Evolutionary conservation across 768 basidiomycete genomes (phyloP), one percentile per base, ranked within the genome.

Genomic region (Pleurotus platypus): DNA sequence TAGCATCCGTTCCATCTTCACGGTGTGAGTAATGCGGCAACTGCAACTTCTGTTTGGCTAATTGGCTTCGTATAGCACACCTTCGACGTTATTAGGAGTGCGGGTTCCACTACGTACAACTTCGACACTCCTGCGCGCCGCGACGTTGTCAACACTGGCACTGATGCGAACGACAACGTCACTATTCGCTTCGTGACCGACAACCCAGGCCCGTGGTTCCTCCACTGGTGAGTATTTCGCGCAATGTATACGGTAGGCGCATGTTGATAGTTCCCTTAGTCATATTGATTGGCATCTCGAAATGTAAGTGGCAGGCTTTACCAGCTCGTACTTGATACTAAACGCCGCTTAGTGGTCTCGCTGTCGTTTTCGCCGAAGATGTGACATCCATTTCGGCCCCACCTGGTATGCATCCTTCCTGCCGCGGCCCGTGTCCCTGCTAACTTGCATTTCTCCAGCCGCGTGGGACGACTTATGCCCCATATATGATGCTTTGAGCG

Each of bases 121-220:
- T 80, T 75, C 26, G 62, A 59, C 9, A 84, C 88, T 62, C 86
- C 85, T 1, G 70, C 78, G 13, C 57, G 71, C 70, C 72, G 84
- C 49, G 85, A 87, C 64, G 81, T 80, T 0, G 77, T 84, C 38
- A 62, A 61, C 40, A 60, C 43, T 7, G 63, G 65, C 7, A 30
- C 30, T 8, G 30, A 8, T 2, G 26, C 18, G 22, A 57, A 30
- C 37, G 69, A 71, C 49, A 73, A 75, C 13, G 77, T 78, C 13
- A 78, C 76, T 1, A 62, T 85, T 42, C 74, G 82, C 12, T 84
- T 81, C 68, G 66, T 63, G 0, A 81, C 81, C 1, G 76, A 82
- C 49, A 82, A 82, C 55, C 64, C 80, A 35, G 82, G 82, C 2
- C 77, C 78, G 3, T 81, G 78, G 79, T 56, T 75, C 53, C 59